A percentile compares a stretch with the other conserved stretches of the same genome.
Conservation (phyloP, 164 flowering plant genomes). For the Chimonanthus praecox region DNA sequence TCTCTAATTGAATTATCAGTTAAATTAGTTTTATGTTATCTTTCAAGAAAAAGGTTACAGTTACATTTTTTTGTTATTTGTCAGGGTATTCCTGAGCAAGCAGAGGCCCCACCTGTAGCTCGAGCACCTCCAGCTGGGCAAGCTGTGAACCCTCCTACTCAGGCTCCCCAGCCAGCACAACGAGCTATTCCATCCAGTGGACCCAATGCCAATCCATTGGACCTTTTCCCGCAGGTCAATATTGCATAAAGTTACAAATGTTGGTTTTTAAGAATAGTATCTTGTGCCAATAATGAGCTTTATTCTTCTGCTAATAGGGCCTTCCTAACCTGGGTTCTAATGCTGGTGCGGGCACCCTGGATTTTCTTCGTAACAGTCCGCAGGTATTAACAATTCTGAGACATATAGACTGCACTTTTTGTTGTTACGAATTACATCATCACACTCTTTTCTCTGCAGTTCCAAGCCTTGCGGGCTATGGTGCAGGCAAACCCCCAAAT, state of each 20-base stretch:
- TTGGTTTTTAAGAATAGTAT: not conserved
- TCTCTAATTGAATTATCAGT: too few relatives aligned
- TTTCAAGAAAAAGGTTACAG: not conserved
- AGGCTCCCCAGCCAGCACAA: conserved; percentile 53
- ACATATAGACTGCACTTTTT: not conserved
- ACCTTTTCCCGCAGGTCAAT: conserved; percentile 90
- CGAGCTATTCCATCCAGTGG: conserved; percentile 58
- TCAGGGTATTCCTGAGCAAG: conserved; percentile 89
- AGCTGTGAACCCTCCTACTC: conserved; percentile 39
- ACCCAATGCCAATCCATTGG: conserved; percentile 86
- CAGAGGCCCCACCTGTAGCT: conserved; percentile 60
- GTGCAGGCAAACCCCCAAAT: conserved; percentile 74
- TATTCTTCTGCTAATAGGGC: conserved; percentile 40
- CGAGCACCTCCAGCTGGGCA: conserved; percentile 39
- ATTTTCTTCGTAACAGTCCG: conserved; percentile 81
- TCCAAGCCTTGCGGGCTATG: conserved; percentile 66
- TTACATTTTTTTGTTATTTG: not conserved
- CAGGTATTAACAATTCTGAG: conserved; percentile 39
- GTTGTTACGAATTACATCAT: not conserved
- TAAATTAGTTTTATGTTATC: too few relatives aligned
- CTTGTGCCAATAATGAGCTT: not conserved
- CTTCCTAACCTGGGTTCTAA: conserved; percentile 64
- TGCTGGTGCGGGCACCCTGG: conserved; percentile 68
- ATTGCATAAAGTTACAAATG: not conserved
- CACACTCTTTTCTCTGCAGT: conserved; percentile 25